Base-by-base conservation (phyloP, 148 eudicot species). In the Rhododendron simsii region DNA sequence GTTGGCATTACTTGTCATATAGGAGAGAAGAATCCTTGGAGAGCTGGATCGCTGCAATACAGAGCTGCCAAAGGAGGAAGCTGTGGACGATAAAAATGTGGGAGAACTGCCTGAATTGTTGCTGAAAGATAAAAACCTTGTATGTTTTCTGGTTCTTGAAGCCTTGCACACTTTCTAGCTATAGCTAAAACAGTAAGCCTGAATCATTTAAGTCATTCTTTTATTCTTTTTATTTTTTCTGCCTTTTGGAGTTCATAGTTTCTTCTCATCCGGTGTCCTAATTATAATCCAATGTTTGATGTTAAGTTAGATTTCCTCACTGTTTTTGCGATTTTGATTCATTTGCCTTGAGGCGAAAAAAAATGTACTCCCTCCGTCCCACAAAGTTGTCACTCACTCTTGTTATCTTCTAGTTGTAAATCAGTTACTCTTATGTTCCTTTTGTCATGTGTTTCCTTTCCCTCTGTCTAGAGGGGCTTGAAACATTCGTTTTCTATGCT, bases 121-220 rank as follows among this genome's bases (percentile, higher is more conserved):
- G 91, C 86, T 35, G 91, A 93, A 82, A 91, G 86, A 86, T 93
- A 86, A 88, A 86, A 84, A 76, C 91, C 67, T 86, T 95, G 86
- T 98, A 96, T 89, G 94, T 95, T 78, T 93, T 96, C 81, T 96
- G 99, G 99, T 92, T 96, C 88, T 84, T 96, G 59, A 95, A 96
- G 91, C 99, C 99, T 81, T 96, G 99, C 95, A 93, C 95, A 13
- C 93, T 95, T 85, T 91, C 92, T 74, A 90, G 84, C 78, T 89
- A 83, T 82, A 83, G 71, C 69, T 63, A 63, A 63, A 10, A 83
- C 37, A 63, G 20, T 39, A 81, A 81, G 80, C 50, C 45, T 65
- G 67, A 75, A 74, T 44, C 75, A 76, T 57, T 2, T 1, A 63
- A 63, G 28, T 63, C 35, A 83, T 87, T 92, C 86, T 37, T 86